phyloP scores from a whole-genome alignment of 2,329 filamentous ascomycete genomes.

The Aureobasidium mangrovei region DNA sequence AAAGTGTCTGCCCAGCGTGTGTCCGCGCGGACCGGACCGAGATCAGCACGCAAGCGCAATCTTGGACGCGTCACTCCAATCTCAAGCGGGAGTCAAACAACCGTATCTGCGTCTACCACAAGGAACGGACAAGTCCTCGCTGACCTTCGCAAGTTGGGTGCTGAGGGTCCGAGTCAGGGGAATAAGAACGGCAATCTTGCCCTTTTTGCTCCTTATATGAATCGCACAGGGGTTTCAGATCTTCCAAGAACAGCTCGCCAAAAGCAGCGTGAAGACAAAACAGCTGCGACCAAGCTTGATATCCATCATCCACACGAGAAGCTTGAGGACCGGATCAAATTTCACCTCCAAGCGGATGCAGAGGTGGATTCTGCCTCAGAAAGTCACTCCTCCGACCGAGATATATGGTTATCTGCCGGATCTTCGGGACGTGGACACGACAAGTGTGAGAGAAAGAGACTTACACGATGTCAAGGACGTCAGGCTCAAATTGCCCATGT shows the following conservation, averaged over 20 bases:
- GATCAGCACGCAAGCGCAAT: not conserved
- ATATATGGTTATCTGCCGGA: conserved; percentile 9
- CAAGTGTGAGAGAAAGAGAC: not conserved
- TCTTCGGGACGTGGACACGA: not conserved
- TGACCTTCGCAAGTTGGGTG: not conserved
- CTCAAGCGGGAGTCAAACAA: not conserved
- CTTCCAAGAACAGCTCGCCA: not conserved
- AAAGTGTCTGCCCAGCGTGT: not conserved
- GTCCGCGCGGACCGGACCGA: not conserved
- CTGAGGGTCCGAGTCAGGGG: not conserved
- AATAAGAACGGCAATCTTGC: not conserved
- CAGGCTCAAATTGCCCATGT: not conserved
- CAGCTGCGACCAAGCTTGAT: no score
- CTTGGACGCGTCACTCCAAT: not conserved
- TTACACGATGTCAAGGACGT: not conserved
- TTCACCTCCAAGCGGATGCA: not conserved
- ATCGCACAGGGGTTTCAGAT: conserved; percentile 11
- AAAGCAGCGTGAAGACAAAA: not conserved
- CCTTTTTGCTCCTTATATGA: conserved; percentile 14
- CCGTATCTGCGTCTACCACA: not conserved
- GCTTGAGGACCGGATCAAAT: not conserved
- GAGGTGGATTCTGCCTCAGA: conserved; percentile 3
- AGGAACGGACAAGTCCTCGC: conserved; percentile 5
- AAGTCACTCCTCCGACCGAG: conserved; percentile 11
- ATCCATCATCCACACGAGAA: not conserved